phyloP scores from a whole-genome alignment of 352 stramenopile species.

The Pythium periplocum region DNA sequence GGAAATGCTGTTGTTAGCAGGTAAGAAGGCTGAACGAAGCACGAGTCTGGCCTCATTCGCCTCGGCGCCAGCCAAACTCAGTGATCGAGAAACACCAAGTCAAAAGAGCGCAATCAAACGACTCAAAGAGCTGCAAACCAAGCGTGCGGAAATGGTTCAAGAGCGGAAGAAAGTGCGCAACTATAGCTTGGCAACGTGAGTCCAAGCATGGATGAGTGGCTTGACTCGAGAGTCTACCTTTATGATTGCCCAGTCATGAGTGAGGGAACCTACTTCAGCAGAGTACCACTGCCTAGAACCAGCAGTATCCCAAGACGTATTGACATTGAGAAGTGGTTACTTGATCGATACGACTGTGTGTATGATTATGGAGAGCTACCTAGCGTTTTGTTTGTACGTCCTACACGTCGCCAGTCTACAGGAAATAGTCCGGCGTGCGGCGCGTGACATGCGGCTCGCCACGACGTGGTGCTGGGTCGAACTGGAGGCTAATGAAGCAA shows the following conservation, averaged over 20 bases:
- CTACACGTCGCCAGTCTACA: conserved; percentile 48
- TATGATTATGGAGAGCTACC: no score
- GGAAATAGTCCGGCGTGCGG: conserved; percentile 93
- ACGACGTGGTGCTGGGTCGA: conserved; percentile 91
- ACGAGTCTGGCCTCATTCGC: conserved; percentile 34
- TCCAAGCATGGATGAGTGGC: background rate
- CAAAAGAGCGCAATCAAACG: conserved; percentile 61
- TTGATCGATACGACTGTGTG: no score
- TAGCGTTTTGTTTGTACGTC: no score
- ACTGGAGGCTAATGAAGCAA: conserved; percentile 79
- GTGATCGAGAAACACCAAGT: conserved; percentile 54
- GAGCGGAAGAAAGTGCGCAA: conserved; percentile 80
- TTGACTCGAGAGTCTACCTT: background rate
- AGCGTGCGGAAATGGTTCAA: conserved; percentile 64
- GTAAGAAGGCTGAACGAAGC: conserved; percentile 39
- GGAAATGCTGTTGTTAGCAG: conserved; percentile 64
- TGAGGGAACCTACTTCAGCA: no score
- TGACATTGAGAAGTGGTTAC: no score
- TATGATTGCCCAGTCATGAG: no score
- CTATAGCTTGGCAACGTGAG: conserved; percentile 52
- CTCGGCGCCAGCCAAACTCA: conserved; percentile 20
- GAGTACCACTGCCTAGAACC: no score
- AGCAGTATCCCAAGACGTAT: no score
- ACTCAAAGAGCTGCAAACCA: conserved; percentile 65
- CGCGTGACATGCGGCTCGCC: conserved; percentile 92